Conservation (phyloP, 2,329 filamentous ascomycete species). For the Aspergillus pseudonomiae region DNA sequence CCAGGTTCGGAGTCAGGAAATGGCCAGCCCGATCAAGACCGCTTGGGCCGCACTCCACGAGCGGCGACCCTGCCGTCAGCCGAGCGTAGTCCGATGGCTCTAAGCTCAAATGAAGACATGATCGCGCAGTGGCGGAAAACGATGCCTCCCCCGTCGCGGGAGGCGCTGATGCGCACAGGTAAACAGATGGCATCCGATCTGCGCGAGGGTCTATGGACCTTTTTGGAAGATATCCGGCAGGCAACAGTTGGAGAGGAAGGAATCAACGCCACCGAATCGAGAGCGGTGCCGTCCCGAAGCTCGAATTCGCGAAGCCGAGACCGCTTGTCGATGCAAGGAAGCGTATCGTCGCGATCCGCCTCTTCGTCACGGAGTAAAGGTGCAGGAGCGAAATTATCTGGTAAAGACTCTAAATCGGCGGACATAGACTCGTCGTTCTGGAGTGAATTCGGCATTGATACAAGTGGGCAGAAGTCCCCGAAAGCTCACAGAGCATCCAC, state of each 20-base stretch:
- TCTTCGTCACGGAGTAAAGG: conserved; percentile 35
- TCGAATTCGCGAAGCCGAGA: conserved; percentile 37
- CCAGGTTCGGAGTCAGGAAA: conserved; percentile 20
- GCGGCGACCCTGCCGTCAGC: conserved; percentile 47
- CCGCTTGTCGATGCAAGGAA: conserved; percentile 32
- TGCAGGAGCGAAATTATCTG: conserved; percentile 37
- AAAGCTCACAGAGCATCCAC: conserved; percentile 33
- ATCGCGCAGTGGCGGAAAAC: conserved; percentile 45
- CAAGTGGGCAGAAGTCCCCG: conserved; percentile 45
- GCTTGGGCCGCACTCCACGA: conserved; percentile 40
- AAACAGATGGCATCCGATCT: conserved; percentile 90
- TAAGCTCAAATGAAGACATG: conserved; percentile 37
- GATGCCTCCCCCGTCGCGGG: conserved; percentile 50
- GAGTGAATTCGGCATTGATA: conserved; percentile 55
- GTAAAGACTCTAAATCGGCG: conserved; percentile 46
- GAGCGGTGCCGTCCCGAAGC: conserved; percentile 35
- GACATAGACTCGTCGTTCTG: conserved; percentile 52
- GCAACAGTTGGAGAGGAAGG: conserved; percentile 95
- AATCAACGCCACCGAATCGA: conserved; percentile 59
- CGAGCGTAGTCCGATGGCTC: conserved; percentile 33
- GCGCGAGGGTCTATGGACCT: conserved; percentile 86
- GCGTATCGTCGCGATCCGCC: conserved; percentile 33
- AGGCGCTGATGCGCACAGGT: conserved; percentile 57
- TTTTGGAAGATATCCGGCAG: conserved; percentile 92
- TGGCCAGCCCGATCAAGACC: conserved; percentile 24